Evolutionary conservation across 345 rosid genomes (phyloP), one percentile per base, ranked within the genome.

Genomic region (Populus alba): DNA sequence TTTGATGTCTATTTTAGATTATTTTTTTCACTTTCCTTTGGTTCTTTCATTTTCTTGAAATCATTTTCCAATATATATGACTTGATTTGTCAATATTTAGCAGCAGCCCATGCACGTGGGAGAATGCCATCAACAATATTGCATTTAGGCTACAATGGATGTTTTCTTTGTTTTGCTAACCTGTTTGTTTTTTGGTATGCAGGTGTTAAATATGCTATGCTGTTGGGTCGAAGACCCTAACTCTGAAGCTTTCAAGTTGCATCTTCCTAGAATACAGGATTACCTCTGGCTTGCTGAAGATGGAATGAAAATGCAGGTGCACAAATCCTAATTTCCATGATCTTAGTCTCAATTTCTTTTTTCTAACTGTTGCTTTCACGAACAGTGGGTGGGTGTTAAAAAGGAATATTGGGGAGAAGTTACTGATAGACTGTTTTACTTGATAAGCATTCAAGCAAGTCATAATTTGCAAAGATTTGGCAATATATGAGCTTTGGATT

Each of bases 261-360:
- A 96, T 82, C 87, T 96, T 79, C 94, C 97, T 70, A 88, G 99
- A 86, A 75, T 96, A 72, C 37, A 89, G 79, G 99, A 96, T 82
- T 94, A 86, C 81, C 86, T 96, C 55, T 96, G 99, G 99, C 6
- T 94, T 77, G 98, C 99, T 72, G 98, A 96, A 90, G 99, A 96
- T 89, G 99, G 99, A 81, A 92, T 94, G 99, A 96, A 96, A 91
- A 90, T 96, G 97, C 97, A 94, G 99, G 98, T 91, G 71, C 35
- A 33, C 43, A 72, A 41, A 72, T 49, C 31, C 16, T 78, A 9
- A 53, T 20, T 31, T 62, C 4, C 8, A 1, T 33, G 8, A 55
- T 59, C 63, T 49, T 51, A 29, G 67, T 72, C 39, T 25, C 17
- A 23, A n/a, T 10, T 57, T 59, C 29, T 10, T 59, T 55, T 17